A percentile compares a stretch with the other conserved stretches of the same genome.
Evolutionary conservation across 2,329 filamentous ascomycete genomes (phyloP).

Genomic region (Ophiostoma perfectum): DNA sequence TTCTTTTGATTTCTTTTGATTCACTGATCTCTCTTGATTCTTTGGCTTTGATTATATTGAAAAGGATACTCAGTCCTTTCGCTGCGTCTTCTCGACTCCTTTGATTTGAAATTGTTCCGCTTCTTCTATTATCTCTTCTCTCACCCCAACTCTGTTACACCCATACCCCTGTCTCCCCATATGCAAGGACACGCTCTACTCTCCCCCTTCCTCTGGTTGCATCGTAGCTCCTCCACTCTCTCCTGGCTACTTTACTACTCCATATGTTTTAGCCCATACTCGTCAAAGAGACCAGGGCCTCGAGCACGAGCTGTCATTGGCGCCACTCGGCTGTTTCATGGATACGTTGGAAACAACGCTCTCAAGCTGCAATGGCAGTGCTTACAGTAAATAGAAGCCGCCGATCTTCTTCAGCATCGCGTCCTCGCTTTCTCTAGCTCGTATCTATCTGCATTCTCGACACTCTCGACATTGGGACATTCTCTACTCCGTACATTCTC

Average conservation of each 20-base stretch:
- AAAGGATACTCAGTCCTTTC: no score
- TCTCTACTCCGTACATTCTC: not conserved
- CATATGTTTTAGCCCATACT: not conserved
- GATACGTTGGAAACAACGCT: not conserved
- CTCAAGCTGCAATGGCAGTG: not conserved
- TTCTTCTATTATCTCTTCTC: not conserved
- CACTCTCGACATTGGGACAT: not conserved
- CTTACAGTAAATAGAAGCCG: not conserved
- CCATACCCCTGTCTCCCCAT: constrained; percentile 15
- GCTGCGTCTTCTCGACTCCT: no score
- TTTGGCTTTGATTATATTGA: no score
- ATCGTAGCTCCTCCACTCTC: constrained; percentile 15
- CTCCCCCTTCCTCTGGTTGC: constrained; percentile 15
- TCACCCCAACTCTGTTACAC: not conserved
- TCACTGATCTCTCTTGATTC: no score
- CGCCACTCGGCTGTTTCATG: constrained; percentile 35
- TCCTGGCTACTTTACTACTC: constrained; percentile 18
- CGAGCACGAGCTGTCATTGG: constrained; percentile 25
- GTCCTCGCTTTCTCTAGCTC: not conserved
- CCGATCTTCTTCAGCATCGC: not conserved
- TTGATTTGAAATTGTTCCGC: not conserved
- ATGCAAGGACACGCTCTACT: constrained; percentile 15
- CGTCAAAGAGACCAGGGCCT: no score
- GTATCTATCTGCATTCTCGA: not conserved
- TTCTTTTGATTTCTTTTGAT: no score